Evolutionary conservation across 768 basidiomycete species (phyloP).

Genomic region (Leucosporidium yakuticum): DNA sequence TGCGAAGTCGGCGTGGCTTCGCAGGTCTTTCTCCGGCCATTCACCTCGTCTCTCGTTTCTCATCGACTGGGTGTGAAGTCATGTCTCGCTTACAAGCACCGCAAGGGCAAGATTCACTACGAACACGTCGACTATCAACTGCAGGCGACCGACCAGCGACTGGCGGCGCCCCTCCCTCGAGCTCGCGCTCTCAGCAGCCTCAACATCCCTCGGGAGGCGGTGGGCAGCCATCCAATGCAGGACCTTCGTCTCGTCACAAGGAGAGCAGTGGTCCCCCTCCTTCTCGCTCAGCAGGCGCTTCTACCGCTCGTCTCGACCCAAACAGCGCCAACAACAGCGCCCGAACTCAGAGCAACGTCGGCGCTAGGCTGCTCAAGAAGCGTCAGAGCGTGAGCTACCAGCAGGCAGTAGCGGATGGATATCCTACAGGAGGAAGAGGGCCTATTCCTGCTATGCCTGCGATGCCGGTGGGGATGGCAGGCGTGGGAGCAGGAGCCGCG

Average conservation of each 20-base stretch:
- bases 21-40: too few species aligned
- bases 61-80: too few species aligned
- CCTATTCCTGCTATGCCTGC: slow-evolving; percentile 15
- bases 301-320: background rate
- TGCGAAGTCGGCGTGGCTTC: too few species aligned
- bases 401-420: background rate
- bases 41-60: too few species aligned
- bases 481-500: background rate
- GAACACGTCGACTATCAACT: too few species aligned
- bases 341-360: slow-evolving; percentile 30
- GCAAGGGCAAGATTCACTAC: too few species aligned
- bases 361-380: slow-evolving; percentile 34
- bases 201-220: too few species aligned
- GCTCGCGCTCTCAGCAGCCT: too few species aligned
- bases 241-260: background rate
- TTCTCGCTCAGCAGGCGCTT: background rate
- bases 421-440: background rate
- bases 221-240: background rate
- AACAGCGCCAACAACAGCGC: background rate
- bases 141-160: too few species aligned
- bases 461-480: background rate
- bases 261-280: background rate
- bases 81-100: too few species aligned
- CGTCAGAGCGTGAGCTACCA: slow-evolving; percentile 34
- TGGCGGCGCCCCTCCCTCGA: too few species aligned